Evolutionary conservation across 805 yeast genomes (phyloP).

Genomic region (Blastobotrys robertii): DNA sequence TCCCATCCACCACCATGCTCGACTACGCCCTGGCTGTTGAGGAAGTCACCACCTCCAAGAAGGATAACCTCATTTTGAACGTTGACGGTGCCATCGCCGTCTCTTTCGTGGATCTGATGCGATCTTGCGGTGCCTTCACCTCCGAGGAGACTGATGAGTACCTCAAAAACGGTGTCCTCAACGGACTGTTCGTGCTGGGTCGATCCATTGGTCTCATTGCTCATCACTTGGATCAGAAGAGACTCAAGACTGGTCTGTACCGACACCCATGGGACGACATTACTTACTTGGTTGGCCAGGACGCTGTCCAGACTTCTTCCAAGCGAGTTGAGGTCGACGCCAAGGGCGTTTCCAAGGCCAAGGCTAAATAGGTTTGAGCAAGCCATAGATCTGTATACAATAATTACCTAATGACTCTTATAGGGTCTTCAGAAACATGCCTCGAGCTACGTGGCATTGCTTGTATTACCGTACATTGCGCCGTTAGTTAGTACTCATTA

Average conservation of each 20-base stretch:
- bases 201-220: conserved; percentile 39
- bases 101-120: conserved; percentile 35
- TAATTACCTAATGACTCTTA: background rate
- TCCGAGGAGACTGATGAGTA: conserved; percentile 37
- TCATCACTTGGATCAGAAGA: conserved; percentile 38
- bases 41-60: conserved; percentile 40
- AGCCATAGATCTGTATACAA: background rate
- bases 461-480: too few relatives aligned
- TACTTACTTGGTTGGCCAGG: conserved; percentile 33
- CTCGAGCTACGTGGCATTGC: too few relatives aligned
- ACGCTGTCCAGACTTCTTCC: conserved; percentile 23
- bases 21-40: conserved; percentile 40
- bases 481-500: too few relatives aligned
- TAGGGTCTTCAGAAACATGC: too few relatives aligned
- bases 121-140: conserved; percentile 37
- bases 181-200: conserved; percentile 37
- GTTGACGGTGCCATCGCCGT: conserved; percentile 40
- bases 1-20: conserved; percentile 33
- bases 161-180: conserved; percentile 37
- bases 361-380: conserved; percentile 11
- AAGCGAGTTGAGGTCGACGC: conserved; percentile 31
- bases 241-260: conserved; percentile 37
- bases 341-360: conserved; percentile 23
- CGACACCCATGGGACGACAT: conserved; percentile 42
- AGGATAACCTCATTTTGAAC: conserved; percentile 36